phyloP scores from a whole-genome alignment of 2,329 filamentous ascomycete species.

The Aspergillus aculeatinus region DNA sequence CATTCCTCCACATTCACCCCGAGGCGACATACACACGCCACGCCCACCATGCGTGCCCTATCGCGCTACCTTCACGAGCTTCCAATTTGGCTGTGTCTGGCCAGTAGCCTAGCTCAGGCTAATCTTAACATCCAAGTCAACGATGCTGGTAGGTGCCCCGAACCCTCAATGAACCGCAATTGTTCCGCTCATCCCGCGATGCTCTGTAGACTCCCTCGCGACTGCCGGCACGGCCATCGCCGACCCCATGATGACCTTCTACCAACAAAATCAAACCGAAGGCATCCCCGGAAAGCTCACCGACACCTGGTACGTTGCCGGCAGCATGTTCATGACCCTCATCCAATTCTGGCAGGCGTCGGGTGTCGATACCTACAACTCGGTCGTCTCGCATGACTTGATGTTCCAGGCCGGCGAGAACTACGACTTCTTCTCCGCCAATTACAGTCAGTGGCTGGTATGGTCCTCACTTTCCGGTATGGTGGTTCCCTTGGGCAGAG shows the following conservation, averaged over 20 bases:
- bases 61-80: not conserved
- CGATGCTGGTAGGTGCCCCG: not conserved
- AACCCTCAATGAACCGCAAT: not conserved
- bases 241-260: constrained; percentile 31
- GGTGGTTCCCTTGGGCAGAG: not conserved
- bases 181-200: not conserved
- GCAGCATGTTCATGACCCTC: constrained; percentile 65
- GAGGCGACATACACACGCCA: not conserved
- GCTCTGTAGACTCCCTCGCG: constrained; percentile 21
- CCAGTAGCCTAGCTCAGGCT: not conserved
- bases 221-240: constrained; percentile 27
- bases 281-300: constrained; percentile 33
- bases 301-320: constrained; percentile 60
- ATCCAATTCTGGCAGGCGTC: constrained; percentile 83
- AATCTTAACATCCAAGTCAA: not conserved
- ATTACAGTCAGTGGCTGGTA: constrained; percentile 37
- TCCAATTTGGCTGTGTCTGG: not conserved
- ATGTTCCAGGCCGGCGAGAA: constrained; percentile 70
- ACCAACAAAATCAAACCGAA: constrained; percentile 29
- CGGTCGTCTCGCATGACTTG: constrained; percentile 63
- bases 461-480: not conserved
- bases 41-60: constrained; percentile 1
- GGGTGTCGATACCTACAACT: constrained; percentile 67
- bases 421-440: constrained; percentile 71
- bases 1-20: not conserved